Evolutionary conservation across 1,139 yeast species (phyloP), one percentile per base, ranked within the genome.

Genomic region (Yamadazyma epiphylla): DNA sequence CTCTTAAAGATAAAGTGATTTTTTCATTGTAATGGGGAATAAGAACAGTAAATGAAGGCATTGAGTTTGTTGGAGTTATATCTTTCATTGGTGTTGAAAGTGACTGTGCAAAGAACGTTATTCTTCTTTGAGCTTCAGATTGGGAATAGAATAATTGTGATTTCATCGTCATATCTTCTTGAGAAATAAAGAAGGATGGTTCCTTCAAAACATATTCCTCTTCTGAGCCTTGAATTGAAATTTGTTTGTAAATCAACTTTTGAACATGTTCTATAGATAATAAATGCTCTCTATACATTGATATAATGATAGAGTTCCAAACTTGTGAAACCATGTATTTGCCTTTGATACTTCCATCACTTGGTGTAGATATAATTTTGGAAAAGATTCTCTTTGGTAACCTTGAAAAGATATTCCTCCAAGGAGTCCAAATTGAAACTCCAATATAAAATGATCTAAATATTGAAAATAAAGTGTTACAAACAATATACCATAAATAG

Each of bases 211-310:
- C 42, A 4, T 45, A 38, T 1, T 45, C 52, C 2, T 49, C 51
- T 13, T 57, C 60, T 6, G 46, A 48, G 4, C 50, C 55, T 10
- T 43, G 44, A 5, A 57, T 42, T 8, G 44, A 36, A 2, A 58
- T 49, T 30, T 61, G 62, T 35, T 65, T 69, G 41, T 70, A 73
- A 9, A 70, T 58, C 27, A 72, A 51, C 35, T 60, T 64, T 27
- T 70, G 72, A 6, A 71, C 69, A 37, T 70, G 73, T 31, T 72
- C 77, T 22, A 70, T 50, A 0, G 77, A 69, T 6, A 73, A 43
- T 32, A 71, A 50, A 46, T 74, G 80, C 43, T 74, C 80, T 30
- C 80, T 52, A 40, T 73, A 74, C 79, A 74, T 74, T 4, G 79
- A 70, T 5, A 74, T 67, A 11, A 74, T 57, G 19, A 74, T 61